Conservation (phyloP, 306 rosid species). For the Oxytropis ochrocephala region DNA sequence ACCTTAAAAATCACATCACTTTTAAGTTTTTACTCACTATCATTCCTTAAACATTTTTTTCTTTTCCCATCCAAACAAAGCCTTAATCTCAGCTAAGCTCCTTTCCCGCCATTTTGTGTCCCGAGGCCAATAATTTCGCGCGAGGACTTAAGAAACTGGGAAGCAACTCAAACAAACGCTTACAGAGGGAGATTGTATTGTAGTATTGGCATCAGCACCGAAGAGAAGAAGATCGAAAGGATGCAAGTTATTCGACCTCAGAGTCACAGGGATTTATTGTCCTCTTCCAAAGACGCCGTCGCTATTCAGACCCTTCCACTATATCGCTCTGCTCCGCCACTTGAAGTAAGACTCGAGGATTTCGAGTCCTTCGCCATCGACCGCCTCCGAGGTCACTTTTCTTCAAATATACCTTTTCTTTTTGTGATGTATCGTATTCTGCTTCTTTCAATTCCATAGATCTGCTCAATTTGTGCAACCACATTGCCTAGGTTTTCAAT, state of each 20-base stretch:
- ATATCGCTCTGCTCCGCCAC: constrained; percentile 75
- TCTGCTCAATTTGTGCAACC: background rate
- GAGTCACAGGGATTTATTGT: constrained; percentile 26
- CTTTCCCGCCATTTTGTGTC: constrained; percentile 59
- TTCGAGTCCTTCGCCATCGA: constrained; percentile 87
- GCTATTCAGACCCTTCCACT: constrained; percentile 39
- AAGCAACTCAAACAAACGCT: constrained; percentile 1
- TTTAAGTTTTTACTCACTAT: too few relatives aligned
- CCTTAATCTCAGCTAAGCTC: too few relatives aligned
- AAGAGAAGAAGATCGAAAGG: constrained; percentile 15
- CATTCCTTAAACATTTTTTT: too few relatives aligned
- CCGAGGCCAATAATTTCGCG: constrained; percentile 29
- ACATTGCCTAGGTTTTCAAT: constrained; percentile 8
- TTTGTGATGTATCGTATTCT: background rate
- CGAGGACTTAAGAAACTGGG: background rate
- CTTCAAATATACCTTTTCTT: background rate
- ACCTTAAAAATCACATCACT: too few relatives aligned
- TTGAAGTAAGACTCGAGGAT: constrained; percentile 85
- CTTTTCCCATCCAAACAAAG: too few relatives aligned
- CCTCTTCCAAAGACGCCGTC: constrained; percentile 24
- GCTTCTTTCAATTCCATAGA: background rate
- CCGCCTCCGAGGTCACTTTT: constrained; percentile 73
- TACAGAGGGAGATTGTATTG: background rate
- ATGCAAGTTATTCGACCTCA: constrained; percentile 61
- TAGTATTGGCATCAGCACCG: background rate